Conservation (phyloP, 139 green algal genomes). For the Chlamydomonas asymmetrica region DNA sequence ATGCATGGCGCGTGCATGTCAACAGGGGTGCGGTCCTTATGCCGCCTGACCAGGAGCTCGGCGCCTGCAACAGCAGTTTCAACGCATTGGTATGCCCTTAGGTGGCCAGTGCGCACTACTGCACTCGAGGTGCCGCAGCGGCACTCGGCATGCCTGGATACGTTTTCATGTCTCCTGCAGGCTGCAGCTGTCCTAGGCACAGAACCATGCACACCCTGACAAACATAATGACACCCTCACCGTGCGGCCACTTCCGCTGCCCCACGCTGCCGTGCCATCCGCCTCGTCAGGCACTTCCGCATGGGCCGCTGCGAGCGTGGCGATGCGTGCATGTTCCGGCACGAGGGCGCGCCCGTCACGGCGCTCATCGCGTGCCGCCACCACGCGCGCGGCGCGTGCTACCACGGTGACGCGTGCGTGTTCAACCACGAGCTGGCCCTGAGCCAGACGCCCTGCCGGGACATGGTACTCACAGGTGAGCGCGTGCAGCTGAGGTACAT, state of each 20-base stretch:
- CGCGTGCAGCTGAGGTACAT: no score
- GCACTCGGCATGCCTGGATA: no score
- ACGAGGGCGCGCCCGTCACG: background rate
- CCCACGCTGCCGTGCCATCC: background rate
- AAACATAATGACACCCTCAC: background rate
- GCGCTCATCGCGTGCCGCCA: slow-evolving; percentile 14
- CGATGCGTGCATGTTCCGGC: slow-evolving; percentile 5
- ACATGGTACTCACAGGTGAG: background rate
- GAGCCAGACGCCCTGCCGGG: background rate
- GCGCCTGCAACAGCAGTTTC: no score
- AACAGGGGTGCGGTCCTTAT: no score
- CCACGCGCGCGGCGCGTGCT: background rate
- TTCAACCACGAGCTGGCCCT: slow-evolving; percentile 8
- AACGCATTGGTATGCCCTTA: no score
- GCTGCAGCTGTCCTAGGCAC: background rate
- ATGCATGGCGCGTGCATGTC: no score
- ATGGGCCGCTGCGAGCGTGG: background rate
- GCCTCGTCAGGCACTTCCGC: background rate
- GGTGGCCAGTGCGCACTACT: no score
- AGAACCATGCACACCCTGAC: background rate
- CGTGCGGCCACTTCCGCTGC: background rate
- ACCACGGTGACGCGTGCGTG: background rate
- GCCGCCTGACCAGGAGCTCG: no score
- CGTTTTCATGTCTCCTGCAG: no score
- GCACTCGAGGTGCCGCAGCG: no score